Evolutionary conservation across 148 eudicot species (phyloP), one percentile per base, ranked within the genome.

Genomic region (Pouteria glomerata): DNA sequence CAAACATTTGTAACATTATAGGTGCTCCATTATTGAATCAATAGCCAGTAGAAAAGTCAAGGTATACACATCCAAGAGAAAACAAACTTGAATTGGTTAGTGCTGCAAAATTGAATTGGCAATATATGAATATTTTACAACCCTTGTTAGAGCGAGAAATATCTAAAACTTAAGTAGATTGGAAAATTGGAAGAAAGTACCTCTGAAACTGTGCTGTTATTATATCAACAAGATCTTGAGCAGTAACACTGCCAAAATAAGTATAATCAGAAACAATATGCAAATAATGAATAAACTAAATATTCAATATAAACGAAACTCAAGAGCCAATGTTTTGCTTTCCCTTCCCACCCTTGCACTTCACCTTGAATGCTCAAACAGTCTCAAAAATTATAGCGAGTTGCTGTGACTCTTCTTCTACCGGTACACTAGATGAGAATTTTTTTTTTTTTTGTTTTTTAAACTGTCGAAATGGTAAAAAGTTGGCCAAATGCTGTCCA

Each of bases 201-300:
- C 98, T 89, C 62, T 94, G 97, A 70, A 94, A 89, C 60, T 94
- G 98, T 71, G 91, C 96, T 80, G 91, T 94, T 76, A 94, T 91
- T 41, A 94, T 86, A 81, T 94, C 98, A 58, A 94, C 98, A 60
- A 94, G 86, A 84, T 94, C 98, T 85, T 94, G 97, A 73, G 91
- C 88, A 59, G 96, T 94, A 71, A 94, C 97, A 80, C 98, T 93
- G 88, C 47, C 82, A 81, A 31, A 27, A 74, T 14, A 39, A 35
- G 52, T 21, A 66, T 44, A 47, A 21, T 85, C 51, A 79, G 81
- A 66, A 8, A 5, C 31, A 55, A 37, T 76, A 23, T 3, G 50
- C 68, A 67, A 62, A 48, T 18, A 68, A 12, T 55, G 24, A 21
- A 50, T 48, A 18, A 52, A n/a, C 33, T 50, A 29, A n/a, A n/a